Conservation (phyloP, 495 filamentous ascomycete genomes). For the Neurospora tetrasperma region DNA sequence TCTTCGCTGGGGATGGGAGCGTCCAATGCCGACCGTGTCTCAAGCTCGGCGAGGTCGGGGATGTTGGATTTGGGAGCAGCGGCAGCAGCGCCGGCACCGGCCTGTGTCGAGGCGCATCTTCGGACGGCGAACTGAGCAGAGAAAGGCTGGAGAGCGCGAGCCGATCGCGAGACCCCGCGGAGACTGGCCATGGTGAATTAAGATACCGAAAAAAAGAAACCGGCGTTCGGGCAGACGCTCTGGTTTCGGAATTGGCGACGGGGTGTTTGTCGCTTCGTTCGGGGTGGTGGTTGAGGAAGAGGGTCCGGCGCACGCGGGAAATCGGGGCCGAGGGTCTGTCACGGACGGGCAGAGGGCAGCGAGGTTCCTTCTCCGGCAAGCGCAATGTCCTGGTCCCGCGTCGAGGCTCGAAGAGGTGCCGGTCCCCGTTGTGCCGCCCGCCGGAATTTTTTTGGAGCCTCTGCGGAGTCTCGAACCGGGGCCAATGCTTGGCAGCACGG, state of each 20-base stretch:
- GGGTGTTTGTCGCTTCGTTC: not conserved
- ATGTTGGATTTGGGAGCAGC: conserved; percentile 1
- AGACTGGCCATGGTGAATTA: conserved; percentile 20
- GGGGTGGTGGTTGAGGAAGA: not conserved
- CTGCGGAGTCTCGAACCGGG: not conserved
- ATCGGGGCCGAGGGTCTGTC: not conserved
- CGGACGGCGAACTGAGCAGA: conserved; percentile 17
- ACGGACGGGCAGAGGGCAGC: not conserved
- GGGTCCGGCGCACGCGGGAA: not conserved
- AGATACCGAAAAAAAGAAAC: not conserved
- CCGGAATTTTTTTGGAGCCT: conserved; percentile 1
- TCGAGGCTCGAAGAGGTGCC: not conserved
- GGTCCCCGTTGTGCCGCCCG: not conserved
- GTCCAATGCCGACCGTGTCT: conserved; percentile 26
- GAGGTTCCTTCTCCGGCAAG: not conserved
- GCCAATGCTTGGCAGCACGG: not conserved
- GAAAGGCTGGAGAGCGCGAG: conserved; percentile 14
- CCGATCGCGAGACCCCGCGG: conserved; percentile 22
- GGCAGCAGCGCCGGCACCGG: not conserved
- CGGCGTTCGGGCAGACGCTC: not conserved
- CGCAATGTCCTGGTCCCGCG: not conserved
- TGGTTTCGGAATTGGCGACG: not conserved
- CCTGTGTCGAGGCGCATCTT: conserved; percentile 30
- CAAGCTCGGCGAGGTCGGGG: conserved; percentile 27
- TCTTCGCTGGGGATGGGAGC: conserved; percentile 23